These are phyloP conservation scores for Lathyrus oleraceus DNA, from an alignment of 306 rosid species.

Conservation along the genomic window DNA sequence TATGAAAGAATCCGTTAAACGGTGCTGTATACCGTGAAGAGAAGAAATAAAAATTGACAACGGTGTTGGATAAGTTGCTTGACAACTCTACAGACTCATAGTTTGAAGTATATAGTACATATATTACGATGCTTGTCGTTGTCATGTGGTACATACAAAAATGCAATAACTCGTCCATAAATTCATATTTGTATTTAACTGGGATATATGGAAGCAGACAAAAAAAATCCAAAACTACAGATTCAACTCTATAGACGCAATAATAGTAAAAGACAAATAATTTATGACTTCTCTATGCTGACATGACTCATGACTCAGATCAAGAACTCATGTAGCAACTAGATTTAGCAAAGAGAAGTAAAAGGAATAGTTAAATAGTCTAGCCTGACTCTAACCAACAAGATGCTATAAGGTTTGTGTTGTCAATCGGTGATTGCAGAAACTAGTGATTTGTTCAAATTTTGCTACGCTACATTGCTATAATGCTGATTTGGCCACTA, in stretches of 20 bases:
- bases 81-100: neutral
- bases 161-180: neutral
- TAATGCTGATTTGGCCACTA: neutral
- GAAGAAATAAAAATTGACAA: slow-evolving; percentile 24
- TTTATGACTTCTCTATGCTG: neutral
- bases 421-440: neutral
- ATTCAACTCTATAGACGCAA: neutral
- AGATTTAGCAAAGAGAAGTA: neutral
- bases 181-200: neutral
- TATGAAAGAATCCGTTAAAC: slow-evolving; percentile 19
- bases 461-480: neutral
- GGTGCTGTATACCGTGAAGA: slow-evolving; percentile 8
- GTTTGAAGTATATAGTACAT: neutral
- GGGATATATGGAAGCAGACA: neutral
- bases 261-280: neutral
- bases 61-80: slow-evolving; percentile 4
- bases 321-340: neutral
- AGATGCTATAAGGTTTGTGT: neutral
- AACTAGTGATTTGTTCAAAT: neutral
- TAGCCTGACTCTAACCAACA: neutral
- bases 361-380: neutral
- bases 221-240: neutral
- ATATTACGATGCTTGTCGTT: neutral
- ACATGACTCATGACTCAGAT: neutral
- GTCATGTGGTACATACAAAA: neutral